These are phyloP conservation scores for Torulaspora delbrueckii DNA, from an alignment of 805 yeast genomes.

Conservation along the genomic window DNA sequence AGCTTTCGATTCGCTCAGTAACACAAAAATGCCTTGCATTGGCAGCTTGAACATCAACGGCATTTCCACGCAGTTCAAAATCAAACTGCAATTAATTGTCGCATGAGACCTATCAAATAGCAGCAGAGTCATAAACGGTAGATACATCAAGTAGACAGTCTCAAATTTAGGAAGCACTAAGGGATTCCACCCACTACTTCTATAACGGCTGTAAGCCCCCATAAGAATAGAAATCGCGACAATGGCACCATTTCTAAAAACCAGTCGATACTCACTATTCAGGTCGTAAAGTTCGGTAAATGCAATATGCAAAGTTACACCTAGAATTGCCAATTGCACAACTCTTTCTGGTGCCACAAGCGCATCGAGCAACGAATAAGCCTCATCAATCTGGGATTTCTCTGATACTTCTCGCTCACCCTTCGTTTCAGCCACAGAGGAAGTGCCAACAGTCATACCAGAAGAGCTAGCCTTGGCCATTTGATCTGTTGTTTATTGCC, in stretches of 20 bases:
- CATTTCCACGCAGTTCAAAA: constrained; percentile 30
- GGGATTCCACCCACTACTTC: constrained; percentile 2
- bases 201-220: constrained; percentile 10
- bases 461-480: neutral
- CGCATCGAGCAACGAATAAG: constrained; percentile 14
- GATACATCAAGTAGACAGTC: constrained; percentile 32
- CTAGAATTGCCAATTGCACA: constrained; percentile 26
- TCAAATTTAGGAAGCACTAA: constrained; percentile 33
- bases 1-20: constrained; percentile 17
- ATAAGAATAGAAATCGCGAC: constrained; percentile 23
- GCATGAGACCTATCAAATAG: constrained; percentile 25
- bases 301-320: constrained; percentile 22
- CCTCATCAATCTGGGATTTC: constrained; percentile 4
- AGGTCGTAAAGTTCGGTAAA: constrained; percentile 15
- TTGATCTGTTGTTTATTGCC: neutral
- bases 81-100: constrained; percentile 31
- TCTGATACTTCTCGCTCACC: neutral
- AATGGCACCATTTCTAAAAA: constrained; percentile 21
- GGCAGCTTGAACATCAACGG: constrained; percentile 20
- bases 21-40: constrained; percentile 23
- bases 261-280: constrained; percentile 14
- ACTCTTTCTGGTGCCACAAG: constrained; percentile 24
- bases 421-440: neutral
- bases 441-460: neutral
- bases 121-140: constrained; percentile 33